Evolutionary conservation across 2,329 filamentous ascomycete genomes (phyloP).

Genomic region (Aspergillus floridensis): DNA sequence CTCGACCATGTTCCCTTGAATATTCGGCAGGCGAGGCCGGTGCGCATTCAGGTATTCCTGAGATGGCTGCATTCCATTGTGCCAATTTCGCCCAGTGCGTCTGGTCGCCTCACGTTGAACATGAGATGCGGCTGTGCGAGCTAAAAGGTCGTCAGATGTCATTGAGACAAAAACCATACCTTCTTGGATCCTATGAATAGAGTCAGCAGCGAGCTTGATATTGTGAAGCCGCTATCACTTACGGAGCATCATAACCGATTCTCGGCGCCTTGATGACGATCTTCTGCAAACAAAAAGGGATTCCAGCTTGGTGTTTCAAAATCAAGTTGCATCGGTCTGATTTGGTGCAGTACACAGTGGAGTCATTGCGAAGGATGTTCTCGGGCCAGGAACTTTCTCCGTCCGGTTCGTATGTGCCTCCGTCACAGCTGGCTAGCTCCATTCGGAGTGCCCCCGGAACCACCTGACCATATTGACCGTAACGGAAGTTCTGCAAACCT

Average conservation of each 20-base stretch:
- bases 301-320: slow-evolving; percentile 73
- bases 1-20: slow-evolving; percentile 26
- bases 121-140: slow-evolving; percentile 70
- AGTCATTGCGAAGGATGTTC: slow-evolving; percentile 80
- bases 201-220: slow-evolving; percentile 31
- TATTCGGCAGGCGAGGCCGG: slow-evolving; percentile 35
- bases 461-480: slow-evolving; percentile 84
- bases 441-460: slow-evolving; percentile 77
- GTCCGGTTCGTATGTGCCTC: slow-evolving; percentile 62
- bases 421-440: slow-evolving; percentile 88
- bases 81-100: slow-evolving; percentile 29
- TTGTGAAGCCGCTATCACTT: slow-evolving; percentile 44
- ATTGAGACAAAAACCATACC: slow-evolving; percentile 91
- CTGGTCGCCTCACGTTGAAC: slow-evolving; percentile 58
- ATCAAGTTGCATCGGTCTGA: slow-evolving; percentile 85
- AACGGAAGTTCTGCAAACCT: slow-evolving; percentile 61
- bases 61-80: slow-evolving; percentile 34
- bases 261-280: slow-evolving; percentile 83
- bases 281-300: slow-evolving; percentile 79
- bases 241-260: slow-evolving; percentile 81
- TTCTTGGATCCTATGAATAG: slow-evolving; percentile 68
- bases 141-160: slow-evolving; percentile 72
- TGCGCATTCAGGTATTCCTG: slow-evolving; percentile 41
- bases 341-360: slow-evolving; percentile 85
- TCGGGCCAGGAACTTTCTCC: slow-evolving; percentile 63